Evolutionary conservation across 139 green algal genomes (phyloP).

Genomic region (Chlorella sp.): DNA sequence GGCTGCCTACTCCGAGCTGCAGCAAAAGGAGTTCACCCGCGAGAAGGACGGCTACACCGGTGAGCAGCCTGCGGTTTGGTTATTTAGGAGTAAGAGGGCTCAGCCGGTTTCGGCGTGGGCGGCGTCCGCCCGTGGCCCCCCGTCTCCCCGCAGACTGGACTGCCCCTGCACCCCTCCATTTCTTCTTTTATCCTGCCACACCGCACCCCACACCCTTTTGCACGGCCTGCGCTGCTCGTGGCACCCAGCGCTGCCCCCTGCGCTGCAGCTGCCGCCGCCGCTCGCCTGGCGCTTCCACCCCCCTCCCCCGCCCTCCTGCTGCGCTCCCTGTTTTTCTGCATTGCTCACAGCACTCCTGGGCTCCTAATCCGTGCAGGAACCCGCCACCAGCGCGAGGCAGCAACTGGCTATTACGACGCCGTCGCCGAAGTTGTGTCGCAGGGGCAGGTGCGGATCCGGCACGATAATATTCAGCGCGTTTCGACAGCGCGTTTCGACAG

Average conservation of each 20-base stretch:
- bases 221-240: not conserved
- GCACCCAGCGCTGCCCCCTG: not conserved
- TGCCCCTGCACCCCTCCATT: not conserved
- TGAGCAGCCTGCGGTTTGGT: not conserved
- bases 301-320: not conserved
- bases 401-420: slow-evolving; percentile 84
- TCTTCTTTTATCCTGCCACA: not conserved
- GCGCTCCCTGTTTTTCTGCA: not conserved
- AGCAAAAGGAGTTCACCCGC: slow-evolving; percentile 75
- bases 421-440: slow-evolving; percentile 51
- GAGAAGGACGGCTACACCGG: slow-evolving; percentile 72
- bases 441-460: slow-evolving; percentile 15
- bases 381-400: slow-evolving; percentile 52
- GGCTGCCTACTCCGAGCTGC: slow-evolving; percentile 82
- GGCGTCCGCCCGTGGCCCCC: no score
- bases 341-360: no score
- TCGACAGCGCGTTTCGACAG: no score
- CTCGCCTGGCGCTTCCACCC: not conserved
- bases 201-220: not conserved
- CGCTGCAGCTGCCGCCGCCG: not conserved
- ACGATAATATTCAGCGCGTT: no score
- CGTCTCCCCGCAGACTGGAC: no score
- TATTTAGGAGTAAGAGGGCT: not conserved
- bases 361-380: not conserved
- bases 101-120: no score